Percentiles rank a stretch among this genome's conserved stretches.
phyloP scores from a whole-genome alignment of 2,329 filamentous ascomycete species.

The Xylariomycetidae sp. region DNA sequence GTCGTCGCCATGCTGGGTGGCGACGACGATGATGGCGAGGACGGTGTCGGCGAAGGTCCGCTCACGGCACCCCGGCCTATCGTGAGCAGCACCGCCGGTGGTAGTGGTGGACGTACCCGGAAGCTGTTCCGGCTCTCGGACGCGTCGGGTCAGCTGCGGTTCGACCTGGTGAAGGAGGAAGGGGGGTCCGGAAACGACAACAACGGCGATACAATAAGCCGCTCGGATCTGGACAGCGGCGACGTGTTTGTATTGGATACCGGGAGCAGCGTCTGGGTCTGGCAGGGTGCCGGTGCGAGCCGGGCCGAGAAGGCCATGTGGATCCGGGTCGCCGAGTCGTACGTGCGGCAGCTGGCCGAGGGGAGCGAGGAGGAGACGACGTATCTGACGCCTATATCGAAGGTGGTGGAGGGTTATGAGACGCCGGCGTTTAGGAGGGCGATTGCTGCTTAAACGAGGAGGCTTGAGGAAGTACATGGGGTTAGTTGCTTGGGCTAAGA shows the following conservation, averaged over 20 bases:
- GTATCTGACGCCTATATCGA: conserved; percentile 48
- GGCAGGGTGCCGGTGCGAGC: conserved; percentile 58
- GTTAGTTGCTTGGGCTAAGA: too few relatives aligned
- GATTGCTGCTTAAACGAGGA: conserved; percentile 27
- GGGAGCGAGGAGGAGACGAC: conserved; percentile 26
- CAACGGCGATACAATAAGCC: too few relatives aligned
- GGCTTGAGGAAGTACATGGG: not conserved
- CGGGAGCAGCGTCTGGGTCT: conserved; percentile 58
- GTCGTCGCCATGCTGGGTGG: conserved; percentile 55
- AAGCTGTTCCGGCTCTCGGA: conserved; percentile 62
- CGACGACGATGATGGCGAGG: too few relatives aligned
- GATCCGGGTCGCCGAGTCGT: conserved; percentile 55
- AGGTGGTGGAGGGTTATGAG: conserved; percentile 54
- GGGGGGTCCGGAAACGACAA: too few relatives aligned
- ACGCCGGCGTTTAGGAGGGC: conserved; percentile 47
- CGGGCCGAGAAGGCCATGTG: conserved; percentile 54
- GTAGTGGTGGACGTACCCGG: conserved; percentile 21
- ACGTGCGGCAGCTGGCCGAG: conserved; percentile 39
- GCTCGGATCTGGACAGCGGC: conserved; percentile 48
- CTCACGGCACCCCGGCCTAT: conserved; percentile 15
- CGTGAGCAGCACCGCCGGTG: conserved; percentile 17
- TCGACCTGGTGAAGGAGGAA: conserved; percentile 55
- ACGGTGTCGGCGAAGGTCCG: conserved; percentile 28
- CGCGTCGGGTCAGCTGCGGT: conserved; percentile 50
- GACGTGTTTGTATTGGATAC: conserved; percentile 61